Base-by-base conservation (phyloP, 805 yeast species). In the Priceomyces fermenticarens region DNA sequence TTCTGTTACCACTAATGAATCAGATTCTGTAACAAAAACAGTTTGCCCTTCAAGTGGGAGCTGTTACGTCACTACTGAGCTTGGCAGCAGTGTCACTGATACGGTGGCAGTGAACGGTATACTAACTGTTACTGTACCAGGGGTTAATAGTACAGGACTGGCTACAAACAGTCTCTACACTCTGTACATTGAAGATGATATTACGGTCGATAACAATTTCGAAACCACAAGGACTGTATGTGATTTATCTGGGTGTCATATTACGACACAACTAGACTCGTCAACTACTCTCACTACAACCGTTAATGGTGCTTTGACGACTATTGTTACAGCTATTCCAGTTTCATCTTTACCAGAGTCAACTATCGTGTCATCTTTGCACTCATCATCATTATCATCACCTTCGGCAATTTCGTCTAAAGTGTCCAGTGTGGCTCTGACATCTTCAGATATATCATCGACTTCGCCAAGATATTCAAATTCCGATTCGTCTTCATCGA, bases 251-350 rank as follows among this genome's bases (percentile, higher is more conserved):
- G 41, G 42, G n/a, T 69, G 74, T 42, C 51, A 50, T 36, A 61
- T 54, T 32, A 67, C 73, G 23, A 67, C 72, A 23, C 60, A 62
- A 13, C 42, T 58, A 13, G 59, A 58, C 34, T 52, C 58, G 10
- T 44, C 43, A 34, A 55, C 70, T 32, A 66, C 72, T 12, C 60
- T 55, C 40, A 65, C 70, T 26, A 53, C 71, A 30, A 61, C 65
- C 5, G 57, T 65, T 6, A 61, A 69, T 41, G 75, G 75, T 26
- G 42, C 62, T 15, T 57, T 62, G 51, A 68, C 74, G n/a, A 66
- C 66, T 8, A 39, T 64, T 33, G 63, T 67, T 25, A 58, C 67
- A 5, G 63, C 45, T 6, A 47, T 58, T 12, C 72, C 71, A 12
- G 52, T 46, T 30, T 11, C 30, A 12, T 23, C 27, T 10, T 34